Conservation (phyloP, 1,284 basidiomycete species). For the Golubevia sp. region DNA sequence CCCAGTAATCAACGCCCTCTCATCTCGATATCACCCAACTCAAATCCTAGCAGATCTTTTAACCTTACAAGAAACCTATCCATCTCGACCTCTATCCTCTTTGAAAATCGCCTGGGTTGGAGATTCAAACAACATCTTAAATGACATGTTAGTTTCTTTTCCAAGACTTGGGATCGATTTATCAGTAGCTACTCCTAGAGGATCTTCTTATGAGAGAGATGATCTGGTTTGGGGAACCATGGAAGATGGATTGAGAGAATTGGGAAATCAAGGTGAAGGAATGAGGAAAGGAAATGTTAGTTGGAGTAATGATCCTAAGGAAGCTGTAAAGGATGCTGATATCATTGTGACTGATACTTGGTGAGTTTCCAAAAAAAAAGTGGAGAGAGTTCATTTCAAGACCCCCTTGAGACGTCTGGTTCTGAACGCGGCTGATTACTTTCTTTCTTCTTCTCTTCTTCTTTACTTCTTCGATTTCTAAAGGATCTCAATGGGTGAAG, state of each 20-base stretch:
- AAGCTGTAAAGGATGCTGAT: constrained; percentile 56
- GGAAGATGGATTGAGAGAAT: constrained; percentile 38
- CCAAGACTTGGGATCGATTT: constrained; percentile 88
- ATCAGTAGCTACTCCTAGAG: constrained; percentile 78
- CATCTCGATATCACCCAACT: constrained; percentile 56
- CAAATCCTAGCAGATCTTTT: constrained; percentile 59
- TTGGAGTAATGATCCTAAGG: constrained; percentile 47
- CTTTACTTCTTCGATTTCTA: not conserved
- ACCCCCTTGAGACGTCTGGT: not conserved
- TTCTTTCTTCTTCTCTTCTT: not conserved
- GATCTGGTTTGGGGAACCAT: constrained; percentile 70
- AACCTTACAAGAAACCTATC: not conserved
- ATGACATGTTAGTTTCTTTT: constrained; percentile 94
- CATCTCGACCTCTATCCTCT: not conserved
- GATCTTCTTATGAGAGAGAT: constrained; percentile 74
- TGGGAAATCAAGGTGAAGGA: constrained; percentile 4
- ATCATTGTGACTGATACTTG: constrained; percentile 60
- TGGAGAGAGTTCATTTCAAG: constrained; percentile 18
- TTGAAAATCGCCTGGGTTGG: constrained; percentile 76
- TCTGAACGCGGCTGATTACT: not conserved
- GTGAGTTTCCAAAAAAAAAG: constrained; percentile 28
- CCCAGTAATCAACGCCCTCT: constrained; percentile 58
- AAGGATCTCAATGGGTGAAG: constrained; percentile 97
- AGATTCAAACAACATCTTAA: constrained; percentile 92
- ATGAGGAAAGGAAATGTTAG: constrained; percentile 23